Percentiles rank a stretch among this genome's conserved stretches.
Conservation (phyloP, 257 asterid species). For the Agastache rugosa region DNA sequence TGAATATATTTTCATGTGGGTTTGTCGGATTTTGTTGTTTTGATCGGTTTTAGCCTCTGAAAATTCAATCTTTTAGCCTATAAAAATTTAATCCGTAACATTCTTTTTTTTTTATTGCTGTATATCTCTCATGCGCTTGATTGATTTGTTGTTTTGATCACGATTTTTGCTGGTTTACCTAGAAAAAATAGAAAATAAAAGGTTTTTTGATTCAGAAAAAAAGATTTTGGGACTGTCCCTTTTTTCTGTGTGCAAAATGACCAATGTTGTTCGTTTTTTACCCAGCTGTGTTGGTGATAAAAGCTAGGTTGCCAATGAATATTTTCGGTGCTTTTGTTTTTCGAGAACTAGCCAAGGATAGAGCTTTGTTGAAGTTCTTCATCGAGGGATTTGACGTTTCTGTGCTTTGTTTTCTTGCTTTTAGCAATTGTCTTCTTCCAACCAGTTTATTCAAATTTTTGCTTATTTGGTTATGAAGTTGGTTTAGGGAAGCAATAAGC, state of each 20-base stretch:
- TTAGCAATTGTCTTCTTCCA: not conserved
- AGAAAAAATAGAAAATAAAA: not conserved
- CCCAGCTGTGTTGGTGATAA: not conserved
- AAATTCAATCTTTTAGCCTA: not conserved
- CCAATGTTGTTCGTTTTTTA: not conserved
- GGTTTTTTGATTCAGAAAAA: not conserved
- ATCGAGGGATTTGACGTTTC: not conserved
- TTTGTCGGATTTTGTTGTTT: slow-evolving; percentile 26
- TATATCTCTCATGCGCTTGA: slow-evolving; percentile 5
- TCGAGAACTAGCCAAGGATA: not conserved
- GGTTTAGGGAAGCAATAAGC: not conserved
- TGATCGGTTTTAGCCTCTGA: slow-evolving; percentile 6
- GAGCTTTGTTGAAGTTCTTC: not conserved
- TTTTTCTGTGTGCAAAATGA: not conserved
- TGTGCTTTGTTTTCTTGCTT: not conserved
- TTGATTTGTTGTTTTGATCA: slow-evolving; percentile 26
- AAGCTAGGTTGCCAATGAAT: not conserved
- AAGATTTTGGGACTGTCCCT: not conserved
- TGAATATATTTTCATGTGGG: slow-evolving; percentile 26
- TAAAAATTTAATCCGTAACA: too few relatives aligned
- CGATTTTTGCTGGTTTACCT: slow-evolving; percentile 2
- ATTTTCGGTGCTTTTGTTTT: not conserved
- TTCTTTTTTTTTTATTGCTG: not conserved
- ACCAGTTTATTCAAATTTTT: not conserved
- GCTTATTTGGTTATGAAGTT: slow-evolving; percentile 20